Evolutionary conservation across 2,329 filamentous ascomycete genomes (phyloP).

Genomic region (Aspergillus novoparasiticus): DNA sequence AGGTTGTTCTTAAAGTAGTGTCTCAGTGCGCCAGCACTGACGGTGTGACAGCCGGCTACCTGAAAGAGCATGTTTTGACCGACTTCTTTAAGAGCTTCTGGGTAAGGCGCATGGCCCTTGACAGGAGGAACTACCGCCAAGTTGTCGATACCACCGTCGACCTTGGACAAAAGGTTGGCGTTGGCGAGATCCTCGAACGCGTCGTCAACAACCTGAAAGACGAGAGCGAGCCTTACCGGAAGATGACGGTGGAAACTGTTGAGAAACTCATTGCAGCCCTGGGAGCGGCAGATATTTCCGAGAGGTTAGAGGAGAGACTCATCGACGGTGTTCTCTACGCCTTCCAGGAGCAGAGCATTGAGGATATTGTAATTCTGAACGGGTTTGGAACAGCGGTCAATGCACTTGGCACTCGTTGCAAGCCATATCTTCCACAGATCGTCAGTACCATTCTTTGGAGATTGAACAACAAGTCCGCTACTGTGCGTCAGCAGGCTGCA

Average conservation of each 20-base stretch:
- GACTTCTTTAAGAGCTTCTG: slow-evolving; percentile 99
- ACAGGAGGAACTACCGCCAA: slow-evolving; percentile 96
- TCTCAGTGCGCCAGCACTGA: slow-evolving; percentile 94
- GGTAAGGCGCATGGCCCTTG: slow-evolving; percentile 94
- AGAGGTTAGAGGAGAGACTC: slow-evolving; percentile 87
- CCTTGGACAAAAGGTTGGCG: slow-evolving; percentile 95
- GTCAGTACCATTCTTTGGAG: slow-evolving; percentile 95
- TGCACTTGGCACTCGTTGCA: slow-evolving; percentile 87
- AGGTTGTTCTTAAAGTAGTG: slow-evolving; percentile 95
- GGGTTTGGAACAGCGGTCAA: slow-evolving; percentile 98
- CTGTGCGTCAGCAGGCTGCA: slow-evolving; percentile 93
- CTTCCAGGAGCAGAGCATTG: slow-evolving; percentile 97
- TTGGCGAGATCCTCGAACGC: slow-evolving; percentile 88
- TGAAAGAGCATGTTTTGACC: slow-evolving; percentile 91
- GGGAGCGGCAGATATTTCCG: slow-evolving; percentile 90
- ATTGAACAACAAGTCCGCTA: slow-evolving; percentile 96
- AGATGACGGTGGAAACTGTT: slow-evolving; percentile 98
- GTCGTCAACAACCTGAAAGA: slow-evolving; percentile 97
- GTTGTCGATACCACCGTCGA: slow-evolving; percentile 98
- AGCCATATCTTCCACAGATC: slow-evolving; percentile 95
- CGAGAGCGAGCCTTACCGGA: slow-evolving; percentile 95
- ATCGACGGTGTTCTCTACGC: slow-evolving; percentile 94
- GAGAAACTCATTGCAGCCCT: slow-evolving; percentile 94
- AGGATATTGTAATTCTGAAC: slow-evolving; percentile 94
- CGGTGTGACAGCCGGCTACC: slow-evolving; percentile 89